phyloP scores from a whole-genome alignment of 1,284 basidiomycete species.

The Vanrija sp. region DNA sequence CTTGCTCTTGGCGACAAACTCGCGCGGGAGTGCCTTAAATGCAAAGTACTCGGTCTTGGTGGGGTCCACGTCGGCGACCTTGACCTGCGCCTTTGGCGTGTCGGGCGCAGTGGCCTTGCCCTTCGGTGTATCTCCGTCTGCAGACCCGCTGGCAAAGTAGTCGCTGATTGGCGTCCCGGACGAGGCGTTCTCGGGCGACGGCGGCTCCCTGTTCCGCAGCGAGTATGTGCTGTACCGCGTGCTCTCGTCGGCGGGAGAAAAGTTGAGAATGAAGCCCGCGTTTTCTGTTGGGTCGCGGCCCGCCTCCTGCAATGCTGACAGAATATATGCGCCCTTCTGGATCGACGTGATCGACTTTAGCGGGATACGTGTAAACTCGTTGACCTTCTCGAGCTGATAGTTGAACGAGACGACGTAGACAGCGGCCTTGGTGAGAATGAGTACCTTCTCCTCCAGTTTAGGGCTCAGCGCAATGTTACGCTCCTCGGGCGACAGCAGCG shows the following conservation, averaged over 20 bases:
- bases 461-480: slow-evolving; percentile 66
- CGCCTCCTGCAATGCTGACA: slow-evolving; percentile 83
- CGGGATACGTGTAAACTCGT: slow-evolving; percentile 82
- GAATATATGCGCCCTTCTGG: slow-evolving; percentile 69
- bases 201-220: slow-evolving; percentile 57
- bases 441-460: slow-evolving; percentile 87
- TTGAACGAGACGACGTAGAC: slow-evolving; percentile 76
- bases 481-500: slow-evolving; percentile 77
- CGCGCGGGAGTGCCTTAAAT: slow-evolving; percentile 52
- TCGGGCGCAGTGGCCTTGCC: slow-evolving; percentile 7
- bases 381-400: slow-evolving; percentile 84
- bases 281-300: slow-evolving; percentile 81
- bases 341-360: slow-evolving; percentile 78
- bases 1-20: slow-evolving; percentile 31
- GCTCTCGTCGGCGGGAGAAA: slow-evolving; percentile 64
- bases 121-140: neutral
- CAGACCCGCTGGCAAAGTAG: neutral
- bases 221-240: slow-evolving; percentile 77
- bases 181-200: neutral
- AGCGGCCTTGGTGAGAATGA: slow-evolving; percentile 66
- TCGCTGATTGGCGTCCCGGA: too few species aligned
- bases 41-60: slow-evolving; percentile 44
- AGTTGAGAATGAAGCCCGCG: slow-evolving; percentile 74
- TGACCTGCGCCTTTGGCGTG: slow-evolving; percentile 16
- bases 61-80: slow-evolving; percentile 20